phyloP scores from a whole-genome alignment of 495 filamentous ascomycete genomes.

The Trichoderma erinaceum region DNA sequence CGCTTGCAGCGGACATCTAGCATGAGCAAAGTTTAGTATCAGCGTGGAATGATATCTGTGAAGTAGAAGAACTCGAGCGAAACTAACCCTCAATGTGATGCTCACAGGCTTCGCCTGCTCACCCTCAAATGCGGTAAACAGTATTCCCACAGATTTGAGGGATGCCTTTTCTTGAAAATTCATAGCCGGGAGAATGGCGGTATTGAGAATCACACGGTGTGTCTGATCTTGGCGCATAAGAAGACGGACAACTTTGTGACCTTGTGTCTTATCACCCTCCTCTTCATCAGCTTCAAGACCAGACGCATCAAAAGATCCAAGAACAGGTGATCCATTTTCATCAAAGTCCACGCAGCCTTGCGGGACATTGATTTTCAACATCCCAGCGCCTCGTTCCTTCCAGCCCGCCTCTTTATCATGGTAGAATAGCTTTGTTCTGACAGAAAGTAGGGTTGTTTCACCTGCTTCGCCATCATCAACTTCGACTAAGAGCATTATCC shows the following conservation, averaged over 20 bases:
- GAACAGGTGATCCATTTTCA: conserved; percentile 36
- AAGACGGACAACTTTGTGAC: conserved; percentile 52
- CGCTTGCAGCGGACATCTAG: conserved; percentile 41
- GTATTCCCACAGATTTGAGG: conserved; percentile 46
- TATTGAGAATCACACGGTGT: conserved; percentile 81
- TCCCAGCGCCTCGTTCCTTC: conserved; percentile 81
- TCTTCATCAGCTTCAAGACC: conserved; percentile 37
- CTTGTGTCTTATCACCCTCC: neutral
- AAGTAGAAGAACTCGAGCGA: conserved; percentile 1
- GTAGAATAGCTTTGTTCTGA: conserved; percentile 67
- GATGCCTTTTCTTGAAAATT: conserved; percentile 63
- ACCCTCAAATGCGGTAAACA: conserved; percentile 55
- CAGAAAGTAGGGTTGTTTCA: conserved; percentile 62
- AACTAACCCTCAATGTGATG: conserved; percentile 65
- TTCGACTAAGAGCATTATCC: conserved; percentile 28
- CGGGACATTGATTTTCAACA: conserved; percentile 77
- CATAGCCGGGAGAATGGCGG: conserved; percentile 65
- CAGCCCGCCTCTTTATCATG: conserved; percentile 52
- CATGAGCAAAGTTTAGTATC: conserved; percentile 15
- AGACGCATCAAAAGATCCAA: conserved; percentile 44
- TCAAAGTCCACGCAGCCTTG: conserved; percentile 40
- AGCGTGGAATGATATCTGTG: neutral
- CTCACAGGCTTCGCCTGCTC: conserved; percentile 49
- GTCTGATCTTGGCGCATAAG: conserved; percentile 85
- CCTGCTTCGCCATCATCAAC: conserved; percentile 65